phyloP scores from a whole-genome alignment of 2,329 filamentous ascomycete species.

The Colletotrichum sp. region DNA sequence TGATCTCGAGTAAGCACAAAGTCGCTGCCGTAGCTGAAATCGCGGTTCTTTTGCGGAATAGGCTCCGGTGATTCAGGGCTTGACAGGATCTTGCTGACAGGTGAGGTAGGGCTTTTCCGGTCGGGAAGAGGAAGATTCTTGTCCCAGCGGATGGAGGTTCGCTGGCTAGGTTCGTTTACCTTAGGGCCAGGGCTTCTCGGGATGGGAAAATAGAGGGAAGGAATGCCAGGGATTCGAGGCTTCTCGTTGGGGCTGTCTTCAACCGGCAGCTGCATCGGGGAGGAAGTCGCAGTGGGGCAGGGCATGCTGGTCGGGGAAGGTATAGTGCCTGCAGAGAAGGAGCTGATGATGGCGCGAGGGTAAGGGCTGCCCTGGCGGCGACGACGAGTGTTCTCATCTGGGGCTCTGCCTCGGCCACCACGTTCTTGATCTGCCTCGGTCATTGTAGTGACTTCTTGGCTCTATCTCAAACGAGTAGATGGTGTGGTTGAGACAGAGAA shows the following conservation, averaged over 20 bases:
- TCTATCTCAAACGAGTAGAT: background rate
- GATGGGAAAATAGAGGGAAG: background rate
- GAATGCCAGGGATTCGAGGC: background rate
- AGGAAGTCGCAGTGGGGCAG: background rate
- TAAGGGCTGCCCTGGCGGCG: background rate
- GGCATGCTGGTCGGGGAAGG: background rate
- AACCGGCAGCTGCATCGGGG: background rate
- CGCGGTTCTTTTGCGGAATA: background rate
- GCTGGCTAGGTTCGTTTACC: background rate
- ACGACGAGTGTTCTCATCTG: background rate
- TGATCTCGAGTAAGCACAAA: background rate
- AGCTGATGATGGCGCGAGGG: background rate
- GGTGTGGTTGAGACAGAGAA: background rate
- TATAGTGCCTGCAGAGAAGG: background rate
- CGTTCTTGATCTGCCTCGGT: background rate
- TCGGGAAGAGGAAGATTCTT: constrained; percentile 3
- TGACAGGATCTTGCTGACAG: background rate
- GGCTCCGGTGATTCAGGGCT: background rate
- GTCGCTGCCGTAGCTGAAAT: background rate
- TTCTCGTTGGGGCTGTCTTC: background rate
- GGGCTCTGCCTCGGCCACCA: background rate
- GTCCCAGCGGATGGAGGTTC: constrained; percentile 3
- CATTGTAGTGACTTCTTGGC: background rate
- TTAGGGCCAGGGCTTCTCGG: background rate
- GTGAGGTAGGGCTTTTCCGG: background rate